Evolutionary conservation across 805 yeast genomes (phyloP), one percentile per base, ranked within the genome.

Genomic region (Suhomyces vadensis): DNA sequence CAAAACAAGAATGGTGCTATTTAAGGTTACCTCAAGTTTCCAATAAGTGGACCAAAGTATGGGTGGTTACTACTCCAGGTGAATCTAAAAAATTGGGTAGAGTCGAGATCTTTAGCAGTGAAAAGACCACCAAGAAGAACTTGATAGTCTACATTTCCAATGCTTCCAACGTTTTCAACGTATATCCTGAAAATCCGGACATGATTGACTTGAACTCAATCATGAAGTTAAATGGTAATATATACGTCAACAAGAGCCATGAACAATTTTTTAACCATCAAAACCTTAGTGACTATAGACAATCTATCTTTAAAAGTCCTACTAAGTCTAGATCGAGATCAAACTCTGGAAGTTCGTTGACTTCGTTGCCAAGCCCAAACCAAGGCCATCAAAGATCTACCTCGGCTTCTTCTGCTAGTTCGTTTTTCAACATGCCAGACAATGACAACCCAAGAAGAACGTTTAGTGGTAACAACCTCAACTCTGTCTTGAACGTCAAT

Each of bases 1-100:
- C 71, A 4, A 70, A 73, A 48, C 75, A 64, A 37, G 88, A 83
- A 53, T 81, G 86, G 85, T 78, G 82, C 57, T 77, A 79, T 55
- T 58, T 83, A 50, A 66, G 85, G 46, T 75, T 82, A 52, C 83
- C 83, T 8, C 79, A 77, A 47, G 65, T 80, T 35, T 74, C 79
- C 37, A 72, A 73, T 50, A 77, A 78, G 54, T 83, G 87, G 87
- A 56, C 79, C 24, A 71, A 75, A 51, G 79, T 82, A 49, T 79
- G 60, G 44, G 67, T 78, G 49, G 78, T 72, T 2, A 66, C 80
- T 3, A 57, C 63, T 2, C 85, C 86, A 0, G 62, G 66, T 14
- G 74, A 71, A 31, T 44, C 51, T 17, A 73, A 73, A 53, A 72
- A 72, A 50, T 61, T 63, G 38, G 86, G 85, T 23, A 66, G 75